A percentile compares a stretch with the other conserved stretches of the same genome.
These are phyloP conservation scores for Galium porrigens DNA, from an alignment of 305 asterid species.

Conservation along the genomic window DNA sequence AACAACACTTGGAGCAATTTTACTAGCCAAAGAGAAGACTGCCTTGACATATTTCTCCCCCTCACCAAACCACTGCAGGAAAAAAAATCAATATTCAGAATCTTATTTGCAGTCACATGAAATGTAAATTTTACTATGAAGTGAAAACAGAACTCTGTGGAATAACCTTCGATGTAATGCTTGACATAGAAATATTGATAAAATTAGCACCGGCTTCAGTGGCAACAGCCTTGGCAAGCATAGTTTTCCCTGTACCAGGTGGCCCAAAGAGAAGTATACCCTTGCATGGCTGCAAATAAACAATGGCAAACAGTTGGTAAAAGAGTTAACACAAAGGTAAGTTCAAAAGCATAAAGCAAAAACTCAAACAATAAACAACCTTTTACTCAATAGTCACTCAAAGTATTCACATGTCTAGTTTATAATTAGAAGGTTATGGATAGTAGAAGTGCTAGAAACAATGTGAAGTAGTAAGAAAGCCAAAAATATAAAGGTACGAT, in stretches of 20 bases:
- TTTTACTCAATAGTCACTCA: background rate
- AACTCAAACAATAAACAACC: background rate
- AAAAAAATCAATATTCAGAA: background rate
- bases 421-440: background rate
- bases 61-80: slow-evolving; percentile 42
- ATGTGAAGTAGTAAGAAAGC: background rate
- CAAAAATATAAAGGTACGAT: too few species aligned
- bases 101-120: background rate
- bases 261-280: slow-evolving; percentile 45
- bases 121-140: background rate
- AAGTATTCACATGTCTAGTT: background rate
- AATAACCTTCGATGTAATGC: slow-evolving; percentile 41
- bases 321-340: background rate
- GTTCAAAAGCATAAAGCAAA: background rate
- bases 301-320: background rate
- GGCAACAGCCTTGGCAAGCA: slow-evolving; percentile 50
- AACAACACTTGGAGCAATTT: slow-evolving; percentile 39
- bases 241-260: slow-evolving; percentile 45
- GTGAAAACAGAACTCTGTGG: background rate
- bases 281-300: slow-evolving; percentile 35
- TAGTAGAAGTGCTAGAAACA: background rate
- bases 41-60: slow-evolving; percentile 46
- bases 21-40: slow-evolving; percentile 38
- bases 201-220: slow-evolving; percentile 46
- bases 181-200: slow-evolving; percentile 42